Evolutionary conservation across 176 grass and related monocot species (phyloP).

Genomic region (Elymus sibiricus): DNA sequence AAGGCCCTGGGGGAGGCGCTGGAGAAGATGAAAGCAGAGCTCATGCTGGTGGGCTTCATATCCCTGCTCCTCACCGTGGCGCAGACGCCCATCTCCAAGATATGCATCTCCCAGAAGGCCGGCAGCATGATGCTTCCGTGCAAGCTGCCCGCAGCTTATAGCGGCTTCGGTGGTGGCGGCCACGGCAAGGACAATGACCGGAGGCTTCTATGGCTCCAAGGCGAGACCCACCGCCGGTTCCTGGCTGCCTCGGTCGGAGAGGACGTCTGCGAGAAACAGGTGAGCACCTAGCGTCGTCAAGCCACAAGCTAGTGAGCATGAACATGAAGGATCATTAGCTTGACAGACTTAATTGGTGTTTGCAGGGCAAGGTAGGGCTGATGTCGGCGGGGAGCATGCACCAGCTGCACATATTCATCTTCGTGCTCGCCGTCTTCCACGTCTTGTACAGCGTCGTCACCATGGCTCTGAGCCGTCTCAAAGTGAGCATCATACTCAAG

Average conservation of each 20-base stretch:
- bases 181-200: not conserved
- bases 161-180: not conserved
- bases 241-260: constrained; percentile 13
- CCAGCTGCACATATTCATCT: constrained; percentile 87
- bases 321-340: not conserved
- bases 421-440: constrained; percentile 82
- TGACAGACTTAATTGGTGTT: not conserved
- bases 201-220: constrained; percentile 29
- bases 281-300: no score
- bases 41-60: constrained; percentile 86
- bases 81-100: constrained; percentile 51
- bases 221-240: constrained; percentile 22
- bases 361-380: constrained; percentile 58
- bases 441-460: constrained; percentile 66
- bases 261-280: constrained; percentile 12
- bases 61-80: constrained; percentile 74
- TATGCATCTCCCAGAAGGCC: constrained; percentile 52
- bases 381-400: constrained; percentile 56
- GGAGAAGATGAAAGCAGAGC: constrained; percentile 89
- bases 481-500: no score
- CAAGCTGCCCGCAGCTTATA: not conserved
- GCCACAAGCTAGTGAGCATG: no score
- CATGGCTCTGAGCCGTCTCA: constrained; percentile 59
- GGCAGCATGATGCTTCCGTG: constrained; percentile 68
- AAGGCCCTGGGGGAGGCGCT: constrained; percentile 78